These are phyloP conservation scores for Sungouiozyma intestinalis DNA, from an alignment of 805 yeast genomes.

Conservation along the genomic window DNA sequence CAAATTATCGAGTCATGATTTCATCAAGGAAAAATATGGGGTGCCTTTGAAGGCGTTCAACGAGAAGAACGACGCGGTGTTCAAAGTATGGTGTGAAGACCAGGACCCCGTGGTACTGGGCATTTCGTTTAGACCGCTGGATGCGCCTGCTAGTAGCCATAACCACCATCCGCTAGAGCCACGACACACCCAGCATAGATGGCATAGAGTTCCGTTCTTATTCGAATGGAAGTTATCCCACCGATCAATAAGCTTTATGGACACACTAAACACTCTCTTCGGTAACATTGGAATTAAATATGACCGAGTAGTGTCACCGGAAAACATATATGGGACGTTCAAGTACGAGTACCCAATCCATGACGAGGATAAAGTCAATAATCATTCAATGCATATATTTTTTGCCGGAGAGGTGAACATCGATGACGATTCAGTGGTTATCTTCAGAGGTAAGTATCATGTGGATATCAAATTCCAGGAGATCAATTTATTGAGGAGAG, in stretches of 20 bases:
- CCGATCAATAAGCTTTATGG: conserved; percentile 14
- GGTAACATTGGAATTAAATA: conserved; percentile 17
- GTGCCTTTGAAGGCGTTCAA: conserved; percentile 20
- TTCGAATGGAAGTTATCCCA: conserved; percentile 20
- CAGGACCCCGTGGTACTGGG: conserved; percentile 24
- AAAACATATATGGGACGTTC: conserved; percentile 17
- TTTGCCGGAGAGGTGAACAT: conserved; percentile 23
- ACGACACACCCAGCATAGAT: conserved; percentile 5
- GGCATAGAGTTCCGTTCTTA: conserved; percentile 20
- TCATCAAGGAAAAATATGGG: conserved; percentile 25
- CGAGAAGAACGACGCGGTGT: conserved; percentile 10
- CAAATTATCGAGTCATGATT: conserved; percentile 19
- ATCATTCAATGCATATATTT: conserved; percentile 21
- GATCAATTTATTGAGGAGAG: conserved; percentile 22
- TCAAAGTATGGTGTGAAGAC: conserved; percentile 26
- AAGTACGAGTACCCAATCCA: conserved; percentile 22
- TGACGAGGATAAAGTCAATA: conserved; percentile 8
- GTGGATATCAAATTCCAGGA: conserved; percentile 23
- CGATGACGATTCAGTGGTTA: conserved; percentile 13
- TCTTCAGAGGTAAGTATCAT: conserved; percentile 25
- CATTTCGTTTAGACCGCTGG: conserved; percentile 13
- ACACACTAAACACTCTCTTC: conserved; percentile 9
- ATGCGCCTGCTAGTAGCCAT: not conserved
- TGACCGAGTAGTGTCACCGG: conserved; percentile 21
- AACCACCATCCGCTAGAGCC: not conserved